These are phyloP conservation scores for Hypomontagnella submonticulosa DNA, from an alignment of 495 filamentous ascomycete genomes.

Conservation along the genomic window DNA sequence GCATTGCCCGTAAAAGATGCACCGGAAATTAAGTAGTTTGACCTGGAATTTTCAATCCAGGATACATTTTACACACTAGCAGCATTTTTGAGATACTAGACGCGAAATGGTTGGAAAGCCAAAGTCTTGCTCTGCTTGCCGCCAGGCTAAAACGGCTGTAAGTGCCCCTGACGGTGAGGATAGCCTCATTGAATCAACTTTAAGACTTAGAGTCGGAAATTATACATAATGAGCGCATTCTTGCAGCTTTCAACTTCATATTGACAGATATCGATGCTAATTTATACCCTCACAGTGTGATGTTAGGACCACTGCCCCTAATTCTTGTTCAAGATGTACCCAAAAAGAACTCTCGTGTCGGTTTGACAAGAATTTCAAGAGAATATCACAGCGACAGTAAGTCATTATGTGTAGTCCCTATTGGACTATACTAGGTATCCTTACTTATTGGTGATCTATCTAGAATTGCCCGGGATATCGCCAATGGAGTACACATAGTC, in stretches of 20 bases:
- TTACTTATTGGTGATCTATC: neutral
- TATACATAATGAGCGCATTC: no score
- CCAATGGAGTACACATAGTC: slow-evolving; percentile 4
- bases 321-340: neutral
- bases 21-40: neutral
- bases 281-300: neutral
- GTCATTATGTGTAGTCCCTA: neutral
- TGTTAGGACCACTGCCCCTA: neutral
- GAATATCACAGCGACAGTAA: slow-evolving; percentile 1
- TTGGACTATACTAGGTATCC: neutral
- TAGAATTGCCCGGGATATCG: neutral
- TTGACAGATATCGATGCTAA: no score
- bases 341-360: neutral
- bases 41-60: no score
- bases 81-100: no score
- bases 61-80: no score
- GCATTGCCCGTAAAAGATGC: neutral
- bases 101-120: neutral
- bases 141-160: slow-evolving; percentile 2
- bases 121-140: neutral
- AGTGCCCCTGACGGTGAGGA: neutral
- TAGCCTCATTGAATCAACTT: neutral
- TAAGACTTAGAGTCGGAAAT: no score
- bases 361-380: slow-evolving; percentile 6
- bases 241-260: no score